Percentiles rank a stretch among this genome's conserved stretches.
Conservation (phyloP, 768 basidiomycete species). For the Pulveroboletus sp. region DNA sequence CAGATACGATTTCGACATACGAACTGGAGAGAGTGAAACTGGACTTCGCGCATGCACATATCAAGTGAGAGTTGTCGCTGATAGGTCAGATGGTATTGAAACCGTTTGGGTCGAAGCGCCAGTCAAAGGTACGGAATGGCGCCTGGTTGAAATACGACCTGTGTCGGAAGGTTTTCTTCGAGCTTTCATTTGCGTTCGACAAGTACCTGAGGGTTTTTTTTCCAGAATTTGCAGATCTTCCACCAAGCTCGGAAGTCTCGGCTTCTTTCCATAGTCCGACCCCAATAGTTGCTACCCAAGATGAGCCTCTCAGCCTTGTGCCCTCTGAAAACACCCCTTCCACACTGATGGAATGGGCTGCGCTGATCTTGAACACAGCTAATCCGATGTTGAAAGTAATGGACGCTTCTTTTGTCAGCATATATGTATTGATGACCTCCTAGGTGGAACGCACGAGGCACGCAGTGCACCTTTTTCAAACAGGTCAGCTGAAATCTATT, state of each 20-base stretch:
- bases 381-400: neutral
- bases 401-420: neutral
- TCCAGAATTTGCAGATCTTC: slow-evolving; percentile 65
- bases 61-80: slow-evolving; percentile 4
- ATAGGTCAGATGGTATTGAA: slow-evolving; percentile 34
- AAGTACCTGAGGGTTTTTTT: slow-evolving; percentile 6
- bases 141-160: slow-evolving; percentile 55
- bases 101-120: slow-evolving; percentile 49
- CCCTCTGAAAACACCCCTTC: slow-evolving; percentile 37
- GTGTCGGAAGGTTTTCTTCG: slow-evolving; percentile 47
- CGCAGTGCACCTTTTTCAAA: slow-evolving; percentile 65
- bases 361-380: slow-evolving; percentile 71
- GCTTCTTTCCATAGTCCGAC: neutral
- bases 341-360: slow-evolving; percentile 77
- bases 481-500: slow-evolving; percentile 63
- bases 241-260: slow-evolving; percentile 27
- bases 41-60: slow-evolving; percentile 49
- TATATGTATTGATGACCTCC: neutral
- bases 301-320: neutral
- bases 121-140: slow-evolving; percentile 28
- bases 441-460: slow-evolving; percentile 64
- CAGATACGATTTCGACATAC: slow-evolving; percentile 51
- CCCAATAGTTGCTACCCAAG: neutral
- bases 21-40: slow-evolving; percentile 58
- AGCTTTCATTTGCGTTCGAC: slow-evolving; percentile 44